phyloP scores from a whole-genome alignment of 371 early-diverging fungal species.

The Zychaea mexicana region DNA sequence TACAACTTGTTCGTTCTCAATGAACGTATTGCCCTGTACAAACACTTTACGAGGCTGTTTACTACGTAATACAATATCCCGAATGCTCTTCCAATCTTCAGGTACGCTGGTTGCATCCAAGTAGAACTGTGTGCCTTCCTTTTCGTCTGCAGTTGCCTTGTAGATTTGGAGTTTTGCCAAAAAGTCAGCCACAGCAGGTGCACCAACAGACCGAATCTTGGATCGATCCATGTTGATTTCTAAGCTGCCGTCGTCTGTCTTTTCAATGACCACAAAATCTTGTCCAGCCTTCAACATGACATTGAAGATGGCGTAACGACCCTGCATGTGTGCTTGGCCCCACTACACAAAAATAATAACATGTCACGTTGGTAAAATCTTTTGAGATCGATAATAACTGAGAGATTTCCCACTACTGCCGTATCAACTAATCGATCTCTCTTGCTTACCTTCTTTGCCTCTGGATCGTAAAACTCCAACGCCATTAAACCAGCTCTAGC shows the following conservation, averaged over 20 bases:
- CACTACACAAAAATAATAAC: conserved; percentile 18
- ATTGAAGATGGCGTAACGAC: conserved; percentile 62
- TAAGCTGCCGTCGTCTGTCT: conserved; percentile 34
- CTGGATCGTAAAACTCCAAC: conserved; percentile 56
- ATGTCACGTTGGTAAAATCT: too few species aligned
- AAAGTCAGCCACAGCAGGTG: conserved; percentile 55
- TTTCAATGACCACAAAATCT: conserved; percentile 37
- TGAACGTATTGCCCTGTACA: conserved; percentile 56
- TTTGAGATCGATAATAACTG: too few species aligned
- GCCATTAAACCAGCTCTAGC: conserved; percentile 59
- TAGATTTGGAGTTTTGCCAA: conserved; percentile 58
- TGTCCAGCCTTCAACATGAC: conserved; percentile 55
- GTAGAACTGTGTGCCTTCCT: conserved; percentile 49
- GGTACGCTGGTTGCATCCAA: conserved; percentile 53
- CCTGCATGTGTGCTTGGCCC: conserved; percentile 71
- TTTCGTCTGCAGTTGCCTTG: conserved; percentile 62
- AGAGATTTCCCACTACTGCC: too few species aligned
- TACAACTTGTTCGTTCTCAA: conserved; percentile 38
- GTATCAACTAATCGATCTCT: too few species aligned
- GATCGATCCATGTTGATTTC: conserved; percentile 51
- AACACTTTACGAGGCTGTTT: conserved; percentile 63
- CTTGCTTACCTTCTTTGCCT: conserved; percentile 41
- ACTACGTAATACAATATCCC: conserved; percentile 55
- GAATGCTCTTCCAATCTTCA: conserved; percentile 45
- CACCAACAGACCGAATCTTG: conserved; percentile 55